phyloP scores from a whole-genome alignment of 2,329 filamentous ascomycete genomes.

The Cordyceps farinosa region DNA sequence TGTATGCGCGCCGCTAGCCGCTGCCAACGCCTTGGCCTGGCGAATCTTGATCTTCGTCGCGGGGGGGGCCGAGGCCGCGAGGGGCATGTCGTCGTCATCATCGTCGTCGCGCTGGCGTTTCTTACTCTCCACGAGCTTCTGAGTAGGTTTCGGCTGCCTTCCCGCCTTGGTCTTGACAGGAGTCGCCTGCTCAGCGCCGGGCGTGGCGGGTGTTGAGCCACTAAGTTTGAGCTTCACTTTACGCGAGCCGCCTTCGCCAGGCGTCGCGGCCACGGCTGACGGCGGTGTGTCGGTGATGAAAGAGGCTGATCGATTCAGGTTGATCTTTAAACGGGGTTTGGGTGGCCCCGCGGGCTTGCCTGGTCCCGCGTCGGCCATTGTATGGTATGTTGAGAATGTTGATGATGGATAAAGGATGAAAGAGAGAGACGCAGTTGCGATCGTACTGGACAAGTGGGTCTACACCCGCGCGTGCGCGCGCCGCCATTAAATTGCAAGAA shows the following conservation, averaged over 20 bases:
- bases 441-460: slow-evolving; percentile 3
- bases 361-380: slow-evolving; percentile 29
- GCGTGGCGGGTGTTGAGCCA: slow-evolving; percentile 37
- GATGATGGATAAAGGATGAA: not conserved
- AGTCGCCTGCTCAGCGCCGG: slow-evolving; percentile 27
- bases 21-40: slow-evolving; percentile 32
- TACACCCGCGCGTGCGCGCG: not conserved
- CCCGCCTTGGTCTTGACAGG: slow-evolving; percentile 57
- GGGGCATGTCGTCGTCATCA: slow-evolving; percentile 42
- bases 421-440: not conserved
- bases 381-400: not conserved
- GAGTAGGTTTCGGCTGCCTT: slow-evolving; percentile 55
- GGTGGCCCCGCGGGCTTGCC: slow-evolving; percentile 27
- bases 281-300: slow-evolving; percentile 29
- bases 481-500: not conserved
- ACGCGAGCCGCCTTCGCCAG: slow-evolving; percentile 32
- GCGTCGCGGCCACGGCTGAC: slow-evolving; percentile 22
- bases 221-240: slow-evolving; percentile 43
- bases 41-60: slow-evolving; percentile 54
- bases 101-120: slow-evolving; percentile 57
- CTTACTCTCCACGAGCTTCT: slow-evolving; percentile 55
- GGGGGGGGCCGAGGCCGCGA: slow-evolving; percentile 29
- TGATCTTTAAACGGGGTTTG: slow-evolving; percentile 40
- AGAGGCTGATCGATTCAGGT: slow-evolving; percentile 35
- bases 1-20: slow-evolving; percentile 30